Percentiles rank a stretch among this genome's conserved stretches.
Evolutionary conservation across 192 early-diverging fungal species (phyloP).

Genomic region (Pilaira anomala): DNA sequence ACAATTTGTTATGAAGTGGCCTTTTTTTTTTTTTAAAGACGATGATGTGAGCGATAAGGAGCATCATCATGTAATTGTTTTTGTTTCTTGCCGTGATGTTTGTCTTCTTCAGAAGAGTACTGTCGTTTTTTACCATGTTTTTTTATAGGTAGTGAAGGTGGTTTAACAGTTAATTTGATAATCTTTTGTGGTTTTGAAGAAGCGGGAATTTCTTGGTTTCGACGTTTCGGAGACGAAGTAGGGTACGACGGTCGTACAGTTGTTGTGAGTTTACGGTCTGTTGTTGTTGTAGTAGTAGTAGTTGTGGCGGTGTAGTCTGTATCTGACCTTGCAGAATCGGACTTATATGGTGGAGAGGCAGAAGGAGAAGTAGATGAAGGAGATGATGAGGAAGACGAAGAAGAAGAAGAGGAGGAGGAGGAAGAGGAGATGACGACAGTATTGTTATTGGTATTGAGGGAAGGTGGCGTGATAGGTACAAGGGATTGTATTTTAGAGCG

Average conservation of each 20-base stretch:
- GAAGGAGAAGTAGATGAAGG: too few species aligned
- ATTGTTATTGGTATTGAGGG: neutral
- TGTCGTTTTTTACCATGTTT: too few species aligned
- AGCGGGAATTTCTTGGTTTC: neutral
- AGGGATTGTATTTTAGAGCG: conserved; percentile 38
- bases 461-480: conserved; percentile 7
- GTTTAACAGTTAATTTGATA: conserved; percentile 12
- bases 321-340: too few species aligned
- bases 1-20: too few species aligned
- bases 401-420: neutral
- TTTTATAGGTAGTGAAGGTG: neutral
- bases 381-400: too few species aligned
- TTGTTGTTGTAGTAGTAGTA: neutral
- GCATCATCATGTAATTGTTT: too few species aligned
- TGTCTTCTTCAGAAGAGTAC: too few species aligned
- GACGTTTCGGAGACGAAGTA: neutral
- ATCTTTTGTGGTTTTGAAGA: neutral
- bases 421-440: neutral
- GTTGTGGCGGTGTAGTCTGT: too few species aligned
- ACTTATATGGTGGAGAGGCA: conserved; percentile 1
- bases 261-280: neutral
- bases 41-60: too few species aligned
- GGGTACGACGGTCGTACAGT: neutral
- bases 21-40: too few species aligned
- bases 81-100: too few species aligned